These are phyloP conservation scores for Ganoderma multipileum DNA, from an alignment of 1,284 basidiomycete genomes.

Conservation along the genomic window DNA sequence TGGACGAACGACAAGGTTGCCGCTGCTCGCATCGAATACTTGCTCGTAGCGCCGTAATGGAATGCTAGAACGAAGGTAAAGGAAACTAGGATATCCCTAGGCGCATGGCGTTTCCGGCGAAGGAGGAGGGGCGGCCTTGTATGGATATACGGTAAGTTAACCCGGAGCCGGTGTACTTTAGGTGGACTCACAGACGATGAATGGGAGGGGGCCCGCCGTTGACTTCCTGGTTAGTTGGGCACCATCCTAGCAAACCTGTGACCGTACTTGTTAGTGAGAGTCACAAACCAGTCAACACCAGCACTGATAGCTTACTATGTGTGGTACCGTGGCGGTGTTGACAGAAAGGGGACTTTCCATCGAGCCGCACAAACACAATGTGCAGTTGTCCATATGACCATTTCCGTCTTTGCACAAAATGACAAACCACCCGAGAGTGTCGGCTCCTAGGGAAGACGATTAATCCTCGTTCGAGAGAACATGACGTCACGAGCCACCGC, in stretches of 20 bases:
- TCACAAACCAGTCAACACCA: not conserved
- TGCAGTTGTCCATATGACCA: not conserved
- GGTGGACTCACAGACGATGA: not conserved
- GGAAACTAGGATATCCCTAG: not conserved
- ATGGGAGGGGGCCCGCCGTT: not conserved
- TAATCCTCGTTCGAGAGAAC: not conserved
- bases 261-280: not conserved
- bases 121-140: not conserved
- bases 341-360: not conserved
- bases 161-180: not conserved
- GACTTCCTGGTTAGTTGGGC: not conserved
- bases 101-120: not conserved
- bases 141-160: not conserved
- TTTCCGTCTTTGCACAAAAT: not conserved
- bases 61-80: constrained; percentile 4
- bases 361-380: not conserved
- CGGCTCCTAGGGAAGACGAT: not conserved
- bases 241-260: not conserved
- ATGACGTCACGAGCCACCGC: not conserved
- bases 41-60: not conserved
- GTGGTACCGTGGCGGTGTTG: not conserved
- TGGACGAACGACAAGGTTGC: constrained; percentile 7
- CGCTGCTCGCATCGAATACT: constrained; percentile 4
- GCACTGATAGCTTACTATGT: not conserved
- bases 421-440: not conserved